Base-by-base conservation (phyloP, 768 basidiomycete species). In the Erythrobasidium yunnanense region DNA sequence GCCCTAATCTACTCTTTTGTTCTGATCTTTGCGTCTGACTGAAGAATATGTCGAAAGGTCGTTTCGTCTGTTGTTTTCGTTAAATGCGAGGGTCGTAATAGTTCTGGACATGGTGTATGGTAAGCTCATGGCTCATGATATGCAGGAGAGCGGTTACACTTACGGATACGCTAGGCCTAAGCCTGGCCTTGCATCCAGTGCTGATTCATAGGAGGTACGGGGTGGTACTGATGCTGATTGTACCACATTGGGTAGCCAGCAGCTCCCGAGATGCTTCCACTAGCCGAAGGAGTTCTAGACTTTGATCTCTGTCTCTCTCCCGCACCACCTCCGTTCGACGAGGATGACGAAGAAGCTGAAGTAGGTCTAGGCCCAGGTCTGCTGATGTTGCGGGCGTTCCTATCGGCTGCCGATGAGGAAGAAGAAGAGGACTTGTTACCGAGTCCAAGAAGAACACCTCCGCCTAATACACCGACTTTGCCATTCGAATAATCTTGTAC, bases 401-500 rank as follows among this genome's bases (percentile, higher is more conserved):
- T 18, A 29, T 8, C 27, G 17, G 15, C 38, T 42, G 38, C 11
- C 38, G 11, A 11, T 42, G 56, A 58, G 22, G 56, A 35, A 7
- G 56, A 34, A 58, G 56, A 27, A 32, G 34, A 42, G 56, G 38
- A 42, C 34, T 27, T 49, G 47, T 30, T 33, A n/a, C 35, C 46
- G 33, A 54, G 65, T n/a, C 73, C 73, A 27, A 73, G 67, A 25
- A 73, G 55, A 46, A 72, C 71, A 32, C 73, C 73, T 2, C 73
- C 73, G n/a, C 70, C 70, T 7, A 73, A 68, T 7, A 73, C 73
- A 34, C 70, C 71, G 35, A 73, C 73, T 54, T 71, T 71, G 11
- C 73, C 73, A 46, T 71, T 70, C 49, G 71, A 71, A 66, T 73
- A 70, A 50, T 73, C 73, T 5, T 70, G 71, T n/a, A 65, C 66